Evolutionary conservation across 805 yeast species (phyloP).

Genomic region (Ogataea sp.): DNA sequence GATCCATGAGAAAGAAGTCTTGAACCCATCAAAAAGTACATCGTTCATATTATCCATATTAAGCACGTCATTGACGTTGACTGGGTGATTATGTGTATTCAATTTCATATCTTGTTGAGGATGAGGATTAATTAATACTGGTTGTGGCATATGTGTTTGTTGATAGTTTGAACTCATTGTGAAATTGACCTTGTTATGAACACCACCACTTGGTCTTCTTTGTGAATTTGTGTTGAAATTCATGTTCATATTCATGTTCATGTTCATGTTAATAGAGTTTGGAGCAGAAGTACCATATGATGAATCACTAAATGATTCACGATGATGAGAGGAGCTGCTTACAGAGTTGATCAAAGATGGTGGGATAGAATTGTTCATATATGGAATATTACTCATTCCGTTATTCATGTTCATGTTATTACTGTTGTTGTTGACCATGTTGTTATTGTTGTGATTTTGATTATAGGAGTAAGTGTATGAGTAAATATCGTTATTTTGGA

Average conservation of each 20-base stretch:
- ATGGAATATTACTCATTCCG: too few relatives aligned
- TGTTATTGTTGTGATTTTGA: too few relatives aligned
- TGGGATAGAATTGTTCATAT: constrained; percentile 2
- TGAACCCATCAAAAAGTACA: neutral
- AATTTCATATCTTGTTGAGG: too few relatives aligned
- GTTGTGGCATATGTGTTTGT: neutral
- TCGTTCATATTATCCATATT: neutral
- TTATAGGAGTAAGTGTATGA: too few relatives aligned
- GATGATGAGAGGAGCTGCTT: too few relatives aligned
- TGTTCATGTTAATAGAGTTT: neutral
- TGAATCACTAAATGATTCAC: too few relatives aligned
- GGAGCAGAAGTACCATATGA: neutral
- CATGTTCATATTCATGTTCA: neutral
- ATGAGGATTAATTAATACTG: too few relatives aligned
- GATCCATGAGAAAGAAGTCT: neutral
- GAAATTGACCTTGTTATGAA: neutral
- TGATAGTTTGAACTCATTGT: neutral
- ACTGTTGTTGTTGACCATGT: too few relatives aligned
- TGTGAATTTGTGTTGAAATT: neutral
- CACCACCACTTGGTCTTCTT: neutral
- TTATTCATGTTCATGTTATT: too few relatives aligned
- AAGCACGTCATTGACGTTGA: neutral
- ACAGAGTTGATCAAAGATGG: constrained; percentile 6
- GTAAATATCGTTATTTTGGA: neutral
- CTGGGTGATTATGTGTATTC: neutral